These are phyloP conservation scores for Linaria vulgaris DNA, from an alignment of 257 asterid species.

Conservation along the genomic window DNA sequence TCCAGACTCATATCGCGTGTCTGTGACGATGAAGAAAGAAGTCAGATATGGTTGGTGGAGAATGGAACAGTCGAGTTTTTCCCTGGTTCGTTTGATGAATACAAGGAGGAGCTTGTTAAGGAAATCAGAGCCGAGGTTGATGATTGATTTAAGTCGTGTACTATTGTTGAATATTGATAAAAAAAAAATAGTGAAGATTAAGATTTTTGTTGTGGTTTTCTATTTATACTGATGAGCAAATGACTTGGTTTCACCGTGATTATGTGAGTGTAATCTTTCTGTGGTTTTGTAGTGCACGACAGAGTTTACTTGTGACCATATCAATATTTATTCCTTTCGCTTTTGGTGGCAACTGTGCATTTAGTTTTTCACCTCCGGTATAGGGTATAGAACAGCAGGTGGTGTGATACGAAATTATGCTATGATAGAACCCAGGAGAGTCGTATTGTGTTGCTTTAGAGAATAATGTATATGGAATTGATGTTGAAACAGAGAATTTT, in stretches of 20 bases:
- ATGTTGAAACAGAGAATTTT: no score
- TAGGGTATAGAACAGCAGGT: no score
- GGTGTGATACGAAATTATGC: no score
- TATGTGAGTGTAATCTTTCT: neutral
- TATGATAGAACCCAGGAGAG: no score
- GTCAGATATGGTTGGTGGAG: conserved; percentile 48
- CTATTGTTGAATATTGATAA: neutral
- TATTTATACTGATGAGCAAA: conserved; percentile 7
- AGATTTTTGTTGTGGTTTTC: conserved; percentile 10
- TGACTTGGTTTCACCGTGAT: neutral
- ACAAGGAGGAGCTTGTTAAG: conserved; percentile 41
- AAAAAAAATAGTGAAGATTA: neutral
- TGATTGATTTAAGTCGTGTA: conserved; percentile 29
- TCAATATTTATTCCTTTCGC: neutral
- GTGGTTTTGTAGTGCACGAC: neutral
- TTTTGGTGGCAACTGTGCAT: neutral
- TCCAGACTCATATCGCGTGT: conserved; percentile 45
- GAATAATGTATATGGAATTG: no score
- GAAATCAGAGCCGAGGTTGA: conserved; percentile 48
- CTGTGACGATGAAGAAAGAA: conserved; percentile 45
- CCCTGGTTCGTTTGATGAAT: conserved; percentile 39
- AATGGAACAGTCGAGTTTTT: conserved; percentile 40
- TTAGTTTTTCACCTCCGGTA: no score
- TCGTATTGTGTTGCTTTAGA: no score
- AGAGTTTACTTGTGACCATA: neutral